A percentile compares a stretch with the other conserved stretches of the same genome.
phyloP scores from a whole-genome alignment of 495 filamentous ascomycete species.

The Aspergillus coremiiformis region DNA sequence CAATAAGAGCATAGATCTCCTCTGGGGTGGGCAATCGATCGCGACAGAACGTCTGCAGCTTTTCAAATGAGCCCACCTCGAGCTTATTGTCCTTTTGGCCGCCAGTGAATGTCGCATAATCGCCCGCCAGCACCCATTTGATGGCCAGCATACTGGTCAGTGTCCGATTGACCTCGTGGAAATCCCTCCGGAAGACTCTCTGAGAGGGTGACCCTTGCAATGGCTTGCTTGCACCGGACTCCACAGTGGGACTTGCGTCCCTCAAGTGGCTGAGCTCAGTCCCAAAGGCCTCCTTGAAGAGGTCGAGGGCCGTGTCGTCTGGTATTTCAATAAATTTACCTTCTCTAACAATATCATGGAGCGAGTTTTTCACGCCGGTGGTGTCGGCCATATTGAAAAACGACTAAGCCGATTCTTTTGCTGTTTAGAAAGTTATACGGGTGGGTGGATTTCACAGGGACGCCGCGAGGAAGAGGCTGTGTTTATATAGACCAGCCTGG shows the following conservation, averaged over 20 bases:
- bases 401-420: background rate
- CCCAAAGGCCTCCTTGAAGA: background rate
- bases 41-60: background rate
- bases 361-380: background rate
- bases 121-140: slow-evolving; percentile 26
- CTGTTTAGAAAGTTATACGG: too few species aligned
- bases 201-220: slow-evolving; percentile 18
- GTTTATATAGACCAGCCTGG: too few species aligned
- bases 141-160: slow-evolving; percentile 24
- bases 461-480: too few species aligned
- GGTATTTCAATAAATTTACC: background rate
- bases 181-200: slow-evolving; percentile 20
- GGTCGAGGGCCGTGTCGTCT: background rate
- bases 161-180: slow-evolving; percentile 32
- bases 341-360: background rate
- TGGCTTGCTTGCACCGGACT: background rate
- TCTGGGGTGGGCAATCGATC: background rate
- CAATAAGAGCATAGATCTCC: slow-evolving; percentile 24
- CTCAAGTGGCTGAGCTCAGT: background rate
- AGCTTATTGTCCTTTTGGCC: slow-evolving; percentile 12
- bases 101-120: slow-evolving; percentile 22
- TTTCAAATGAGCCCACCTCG: slow-evolving; percentile 2
- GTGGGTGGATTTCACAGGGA: too few species aligned
- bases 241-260: background rate
- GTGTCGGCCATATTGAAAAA: background rate